Evolutionary conservation across 805 yeast genomes (phyloP).

Genomic region (Metschnikowia reukaufii): DNA sequence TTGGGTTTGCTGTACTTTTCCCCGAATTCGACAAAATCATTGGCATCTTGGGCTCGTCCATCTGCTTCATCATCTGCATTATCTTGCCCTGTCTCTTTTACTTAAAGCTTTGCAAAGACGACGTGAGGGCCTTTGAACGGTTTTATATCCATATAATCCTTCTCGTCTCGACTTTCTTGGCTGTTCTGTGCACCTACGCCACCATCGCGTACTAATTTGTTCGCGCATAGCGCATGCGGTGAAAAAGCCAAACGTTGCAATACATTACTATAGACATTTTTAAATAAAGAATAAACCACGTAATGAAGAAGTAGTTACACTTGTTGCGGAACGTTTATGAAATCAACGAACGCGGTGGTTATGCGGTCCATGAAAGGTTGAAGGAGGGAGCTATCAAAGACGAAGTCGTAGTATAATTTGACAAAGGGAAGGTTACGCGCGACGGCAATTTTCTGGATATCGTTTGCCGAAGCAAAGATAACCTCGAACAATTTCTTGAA

Average conservation of each 20-base stretch:
- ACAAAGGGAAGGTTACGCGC: conserved; percentile 18
- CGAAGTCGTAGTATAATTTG: conserved; percentile 42
- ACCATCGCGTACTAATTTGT: conserved; percentile 16
- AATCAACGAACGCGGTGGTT: conserved; percentile 26
- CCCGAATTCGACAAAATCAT: conserved; percentile 82
- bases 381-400: conserved; percentile 27
- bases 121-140: conserved; percentile 17
- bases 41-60: conserved; percentile 77
- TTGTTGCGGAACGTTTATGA: conserved; percentile 1
- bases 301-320: too few species aligned
- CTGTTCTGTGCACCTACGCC: conserved; percentile 23
- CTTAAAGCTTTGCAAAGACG: conserved; percentile 25
- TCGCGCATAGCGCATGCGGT: too few species aligned
- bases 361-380: conserved; percentile 33
- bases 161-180: conserved; percentile 15
- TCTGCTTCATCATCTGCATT: conserved; percentile 77
- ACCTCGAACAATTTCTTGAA: conserved; percentile 39
- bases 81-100: conserved; percentile 77
- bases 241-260: too few species aligned
- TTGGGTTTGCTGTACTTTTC: conserved; percentile 58
- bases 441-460: conserved; percentile 12
- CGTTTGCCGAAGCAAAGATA: conserved; percentile 17
- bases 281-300: too few species aligned
- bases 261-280: too few species aligned
- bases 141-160: conserved; percentile 13